Percentiles rank a stretch among this genome's conserved stretches.
These are phyloP conservation scores for Geosmithia putterillii DNA, from an alignment of 2,329 filamentous ascomycete species.

Conservation along the genomic window DNA sequence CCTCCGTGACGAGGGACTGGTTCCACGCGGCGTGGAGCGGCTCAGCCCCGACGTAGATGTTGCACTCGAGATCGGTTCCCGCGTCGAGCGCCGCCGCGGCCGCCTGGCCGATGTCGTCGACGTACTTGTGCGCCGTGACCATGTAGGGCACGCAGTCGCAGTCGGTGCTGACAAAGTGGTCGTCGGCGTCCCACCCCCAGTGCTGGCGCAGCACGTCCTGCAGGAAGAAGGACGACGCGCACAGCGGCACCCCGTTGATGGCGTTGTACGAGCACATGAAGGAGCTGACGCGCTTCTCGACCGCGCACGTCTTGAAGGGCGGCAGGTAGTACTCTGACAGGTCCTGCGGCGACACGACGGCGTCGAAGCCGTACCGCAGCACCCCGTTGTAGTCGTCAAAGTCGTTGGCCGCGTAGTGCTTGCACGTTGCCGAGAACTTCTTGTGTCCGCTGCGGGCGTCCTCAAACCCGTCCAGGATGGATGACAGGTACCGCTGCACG, in stretches of 20 bases:
- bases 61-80: slow-evolving; percentile 19
- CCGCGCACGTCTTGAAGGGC: slow-evolving; percentile 49
- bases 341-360: slow-evolving; percentile 44
- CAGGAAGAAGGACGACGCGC: slow-evolving; percentile 49
- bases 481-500: slow-evolving; percentile 34
- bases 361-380: slow-evolving; percentile 36
- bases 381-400: slow-evolving; percentile 27
- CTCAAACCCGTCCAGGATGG: slow-evolving; percentile 40
- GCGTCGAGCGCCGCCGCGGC: slow-evolving; percentile 19
- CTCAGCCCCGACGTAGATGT: slow-evolving; percentile 11
- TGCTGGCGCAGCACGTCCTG: slow-evolving; percentile 50
- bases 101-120: slow-evolving; percentile 18
- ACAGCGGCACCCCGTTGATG: slow-evolving; percentile 54
- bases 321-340: slow-evolving; percentile 55
- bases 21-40: slow-evolving; percentile 14
- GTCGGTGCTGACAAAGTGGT: slow-evolving; percentile 53
- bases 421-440: slow-evolving; percentile 40
- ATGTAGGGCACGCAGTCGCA: slow-evolving; percentile 52
- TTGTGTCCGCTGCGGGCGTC: slow-evolving; percentile 6
- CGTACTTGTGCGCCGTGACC: slow-evolving; percentile 28
- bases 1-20: slow-evolving; percentile 16
- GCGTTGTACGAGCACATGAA: slow-evolving; percentile 52
- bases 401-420: slow-evolving; percentile 46
- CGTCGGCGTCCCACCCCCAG: slow-evolving; percentile 49
- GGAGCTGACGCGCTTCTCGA: slow-evolving; percentile 40